Base-by-base conservation (phyloP, 257 asterid species). In the Solanum chiquidenum region DNA sequence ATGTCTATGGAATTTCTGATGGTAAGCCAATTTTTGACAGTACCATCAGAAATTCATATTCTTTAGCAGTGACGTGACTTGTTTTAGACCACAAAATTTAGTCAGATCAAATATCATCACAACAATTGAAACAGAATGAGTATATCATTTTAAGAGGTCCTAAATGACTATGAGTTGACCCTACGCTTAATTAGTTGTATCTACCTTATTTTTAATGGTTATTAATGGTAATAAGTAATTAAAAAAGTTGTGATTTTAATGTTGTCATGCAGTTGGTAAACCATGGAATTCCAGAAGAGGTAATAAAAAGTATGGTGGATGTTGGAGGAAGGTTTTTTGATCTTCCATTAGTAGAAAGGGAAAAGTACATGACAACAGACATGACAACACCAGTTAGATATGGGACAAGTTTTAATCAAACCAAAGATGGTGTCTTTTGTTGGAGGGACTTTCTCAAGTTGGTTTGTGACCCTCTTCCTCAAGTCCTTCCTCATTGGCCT, bases 401-500 rank as follows among this genome's bases (percentile, higher is more conserved):
- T 79, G 99, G 99, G 35, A 97, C 99, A 5, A 97, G 99, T 89
- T 97, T 94, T 90, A 97, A 97, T 86, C 98, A 97, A 91, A 92
- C 89, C 13, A 93, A 89, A 34, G 99, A 97, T 38, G 95, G 94
- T 21, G 98, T 95, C 3, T 95, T 93, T 87, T 92, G 96, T 83
- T 97, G 99, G 99, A 92, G 99, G 79, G 99, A 97, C 34, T 95
- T 97, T 86, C 94, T 97, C 74, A 97, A 97, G 94, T 83, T 97
- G 68, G 91, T 88, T 38, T 97, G 98, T 86, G 89, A 91, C 13
- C 97, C 98, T 80, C 87, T 88, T 31, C 90, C 91, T 6, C 92
- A 97, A 38, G 93, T 84, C 42, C 92, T 95, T 55, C 91, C 95
- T 18, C 94, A 91, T 77, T 97, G 99, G 98, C 99, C 99, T 21